Evolutionary conservation across 2,329 filamentous ascomycete genomes (phyloP).

Genomic region (Trichoderma pleuroti): DNA sequence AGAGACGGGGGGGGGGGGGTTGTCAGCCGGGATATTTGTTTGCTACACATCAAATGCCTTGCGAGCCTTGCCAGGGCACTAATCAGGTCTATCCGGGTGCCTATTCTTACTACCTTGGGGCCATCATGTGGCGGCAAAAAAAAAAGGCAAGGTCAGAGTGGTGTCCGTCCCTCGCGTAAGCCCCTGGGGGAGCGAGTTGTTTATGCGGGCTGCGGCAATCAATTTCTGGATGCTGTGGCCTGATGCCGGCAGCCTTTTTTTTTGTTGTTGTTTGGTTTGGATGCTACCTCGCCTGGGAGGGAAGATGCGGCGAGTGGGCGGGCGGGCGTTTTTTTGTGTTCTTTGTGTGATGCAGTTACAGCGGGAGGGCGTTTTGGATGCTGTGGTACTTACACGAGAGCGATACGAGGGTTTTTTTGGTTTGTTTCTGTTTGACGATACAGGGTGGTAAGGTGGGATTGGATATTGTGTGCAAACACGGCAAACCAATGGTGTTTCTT

Average conservation of each 20-base stretch:
- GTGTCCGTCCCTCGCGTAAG: not conserved
- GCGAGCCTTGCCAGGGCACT: not conserved
- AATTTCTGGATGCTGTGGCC: not conserved
- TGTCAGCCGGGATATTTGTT: not conserved
- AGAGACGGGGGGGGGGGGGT: not conserved
- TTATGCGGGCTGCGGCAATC: not conserved
- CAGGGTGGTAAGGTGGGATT: too few species aligned
- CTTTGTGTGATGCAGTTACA: not conserved
- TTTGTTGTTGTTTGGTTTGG: not conserved
- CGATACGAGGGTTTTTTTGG: not conserved
- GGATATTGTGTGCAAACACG: not conserved
- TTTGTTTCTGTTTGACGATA: not conserved
- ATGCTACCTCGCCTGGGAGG: not conserved
- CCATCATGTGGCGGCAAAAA: not conserved
- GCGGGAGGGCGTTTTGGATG: not conserved
- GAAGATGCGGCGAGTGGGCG: not conserved
- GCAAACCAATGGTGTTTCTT: not conserved
- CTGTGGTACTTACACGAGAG: not conserved
- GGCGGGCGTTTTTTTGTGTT: not conserved
- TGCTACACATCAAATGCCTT: not conserved
- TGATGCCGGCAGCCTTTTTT: not conserved
- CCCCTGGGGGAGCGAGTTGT: not conserved
- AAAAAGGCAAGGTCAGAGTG: not conserved
- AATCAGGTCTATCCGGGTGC: not conserved
- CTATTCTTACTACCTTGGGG: not conserved